These are phyloP conservation scores for Lineolata rhizophorae DNA, from an alignment of 495 filamentous ascomycete species.

Conservation along the genomic window DNA sequence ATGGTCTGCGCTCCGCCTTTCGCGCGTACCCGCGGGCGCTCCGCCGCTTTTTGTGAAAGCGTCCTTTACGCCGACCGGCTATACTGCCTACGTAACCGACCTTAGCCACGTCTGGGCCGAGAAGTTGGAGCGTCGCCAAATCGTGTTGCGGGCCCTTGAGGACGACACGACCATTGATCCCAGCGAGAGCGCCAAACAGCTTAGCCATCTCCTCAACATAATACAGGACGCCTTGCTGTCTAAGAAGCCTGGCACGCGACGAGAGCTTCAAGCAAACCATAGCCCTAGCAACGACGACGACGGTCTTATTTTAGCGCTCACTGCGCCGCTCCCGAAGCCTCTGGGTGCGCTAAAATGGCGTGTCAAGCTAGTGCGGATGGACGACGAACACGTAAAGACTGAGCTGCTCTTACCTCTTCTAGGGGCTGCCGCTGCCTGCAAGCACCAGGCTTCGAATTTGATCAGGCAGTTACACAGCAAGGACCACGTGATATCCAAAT, in stretches of 20 bases:
- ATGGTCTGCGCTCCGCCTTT: no score
- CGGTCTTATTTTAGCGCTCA: not conserved
- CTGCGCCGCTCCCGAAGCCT: not conserved
- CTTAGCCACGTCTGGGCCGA: conserved; percentile 74
- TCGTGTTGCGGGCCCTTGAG: conserved; percentile 41
- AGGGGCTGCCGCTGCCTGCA: not conserved
- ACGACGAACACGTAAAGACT: conserved; percentile 1
- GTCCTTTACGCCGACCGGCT: conserved; percentile 29
- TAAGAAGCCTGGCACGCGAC: conserved; percentile 17
- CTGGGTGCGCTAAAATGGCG: not conserved
- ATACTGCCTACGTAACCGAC: conserved; percentile 62
- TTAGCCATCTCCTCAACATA: conserved; percentile 49
- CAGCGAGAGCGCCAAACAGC: conserved; percentile 41
- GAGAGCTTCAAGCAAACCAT: no score
- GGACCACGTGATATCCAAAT: conserved; percentile 13
- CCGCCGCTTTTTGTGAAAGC: conserved; percentile 23
- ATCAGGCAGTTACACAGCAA: conserved; percentile 9
- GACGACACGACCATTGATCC: conserved; percentile 68
- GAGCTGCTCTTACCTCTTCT: conserved; percentile 8
- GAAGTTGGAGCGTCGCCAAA: conserved; percentile 33
- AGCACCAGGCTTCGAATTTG: conserved; percentile 5
- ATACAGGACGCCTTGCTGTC: conserved; percentile 42
- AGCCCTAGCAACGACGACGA: no score
- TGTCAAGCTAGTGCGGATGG: not conserved
- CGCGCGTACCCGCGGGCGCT: no score